phyloP scores from a whole-genome alignment of 23 red algal species.

The Cyanidioschyzon merolae region DNA sequence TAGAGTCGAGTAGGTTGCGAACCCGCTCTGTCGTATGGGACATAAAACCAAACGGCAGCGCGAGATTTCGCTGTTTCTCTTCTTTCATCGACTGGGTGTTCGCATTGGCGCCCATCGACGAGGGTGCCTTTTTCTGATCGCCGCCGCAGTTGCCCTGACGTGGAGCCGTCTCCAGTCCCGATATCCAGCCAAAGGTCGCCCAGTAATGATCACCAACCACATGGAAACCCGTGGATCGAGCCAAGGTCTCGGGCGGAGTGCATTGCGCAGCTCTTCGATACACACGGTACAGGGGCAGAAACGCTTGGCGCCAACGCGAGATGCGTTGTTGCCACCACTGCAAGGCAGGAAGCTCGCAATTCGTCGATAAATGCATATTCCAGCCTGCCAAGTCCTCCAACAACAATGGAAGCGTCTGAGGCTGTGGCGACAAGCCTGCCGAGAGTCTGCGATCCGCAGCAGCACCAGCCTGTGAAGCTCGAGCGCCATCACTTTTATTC shows the following conservation, averaged over 20 bases:
- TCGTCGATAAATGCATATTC: not conserved
- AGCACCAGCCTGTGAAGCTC: no score
- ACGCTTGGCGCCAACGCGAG: not conserved
- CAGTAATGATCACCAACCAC: conserved; percentile 3
- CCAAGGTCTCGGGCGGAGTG: not conserved
- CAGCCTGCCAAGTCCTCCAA: not conserved
- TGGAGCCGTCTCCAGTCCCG: not conserved
- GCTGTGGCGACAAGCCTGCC: no score
- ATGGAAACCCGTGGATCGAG: not conserved
- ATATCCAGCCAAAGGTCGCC: not conserved
- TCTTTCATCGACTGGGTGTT: not conserved
- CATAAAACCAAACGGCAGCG: not conserved
- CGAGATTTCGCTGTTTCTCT: not conserved
- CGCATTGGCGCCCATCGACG: not conserved
- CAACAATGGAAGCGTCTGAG: no score
- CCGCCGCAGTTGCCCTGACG: not conserved
- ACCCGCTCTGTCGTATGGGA: not conserved
- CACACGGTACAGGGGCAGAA: not conserved
- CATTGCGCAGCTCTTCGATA: not conserved
- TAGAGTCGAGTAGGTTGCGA: not conserved
- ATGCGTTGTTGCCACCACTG: not conserved
- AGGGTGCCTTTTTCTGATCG: not conserved
- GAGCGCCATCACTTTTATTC: no score
- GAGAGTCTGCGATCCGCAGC: no score
- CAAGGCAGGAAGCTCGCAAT: not conserved